Evolutionary conservation across 306 rosid genomes (phyloP), one percentile per base, ranked within the genome.

Genomic region (Prosopis cineraria): DNA sequence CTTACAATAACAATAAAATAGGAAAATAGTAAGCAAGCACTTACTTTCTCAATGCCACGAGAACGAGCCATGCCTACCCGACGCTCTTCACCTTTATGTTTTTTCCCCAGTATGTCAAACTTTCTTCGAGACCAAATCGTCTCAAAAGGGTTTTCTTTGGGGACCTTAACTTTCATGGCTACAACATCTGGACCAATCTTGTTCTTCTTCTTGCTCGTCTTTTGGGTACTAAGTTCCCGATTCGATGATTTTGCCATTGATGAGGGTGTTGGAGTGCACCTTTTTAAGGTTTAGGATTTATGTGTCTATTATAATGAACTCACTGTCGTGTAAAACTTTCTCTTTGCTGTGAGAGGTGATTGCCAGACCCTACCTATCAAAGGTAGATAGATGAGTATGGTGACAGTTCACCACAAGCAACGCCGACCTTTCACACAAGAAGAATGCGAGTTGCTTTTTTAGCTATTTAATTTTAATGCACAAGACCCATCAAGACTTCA

Each of bases 51-150:
- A 17, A 91, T 82, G 30, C 89, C 98, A 0, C 36, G 70, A 14
- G 98, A 91, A 74, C 98, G 98, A 48, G 93, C 89, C 2, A 79
- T 84, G 39, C 98, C 98, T 10, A 84, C 17, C 22, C 98, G 93
- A 20, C 85, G 90, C 68, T 90, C 79, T 59, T 95, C 98, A 12
- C 98, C 98, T 78, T 89, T 95, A 44, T 93, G 96, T 74, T 92
- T 95, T 85, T 91, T 90, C 0, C 98, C 98, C 9, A 95, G 81
- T 3, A 91, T 78, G 20, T 92, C 93, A 76, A 95, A 95, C 73
- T 95, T 95, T 52, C 91, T 70, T 0, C 88, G 84, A 14, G 97
- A 86, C 98, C 98, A 88, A 19, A 95, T 90, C 6, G 88, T 87
- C 77, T 92, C 98, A 80, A 95, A 95, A 2, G 93, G 96, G 31